phyloP scores from a whole-genome alignment of 352 stramenopile genomes.

The Phytopythium kandeliae region DNA sequence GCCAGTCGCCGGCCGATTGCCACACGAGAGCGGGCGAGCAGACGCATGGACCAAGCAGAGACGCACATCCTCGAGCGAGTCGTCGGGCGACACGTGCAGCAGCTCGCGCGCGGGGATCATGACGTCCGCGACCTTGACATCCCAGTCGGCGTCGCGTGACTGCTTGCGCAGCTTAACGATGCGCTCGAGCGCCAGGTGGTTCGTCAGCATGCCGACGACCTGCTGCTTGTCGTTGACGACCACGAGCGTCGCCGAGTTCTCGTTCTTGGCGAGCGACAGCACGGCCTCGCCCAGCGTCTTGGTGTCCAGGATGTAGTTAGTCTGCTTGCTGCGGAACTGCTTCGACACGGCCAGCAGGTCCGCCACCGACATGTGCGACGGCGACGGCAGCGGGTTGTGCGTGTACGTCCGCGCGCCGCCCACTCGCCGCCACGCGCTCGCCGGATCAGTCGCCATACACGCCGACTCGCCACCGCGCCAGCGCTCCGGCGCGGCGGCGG shows the following conservation, averaged over 20 bases:
- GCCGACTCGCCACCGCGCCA: not conserved
- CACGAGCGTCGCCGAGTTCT: slow-evolving; percentile 74
- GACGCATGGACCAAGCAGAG: not conserved
- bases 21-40: not conserved
- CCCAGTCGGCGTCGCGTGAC: slow-evolving; percentile 35
- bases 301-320: slow-evolving; percentile 61
- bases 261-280: slow-evolving; percentile 53
- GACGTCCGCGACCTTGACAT: slow-evolving; percentile 58
- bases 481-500: not conserved
- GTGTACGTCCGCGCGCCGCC: slow-evolving; percentile 7
- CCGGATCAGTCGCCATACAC: too few relatives aligned
- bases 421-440: too few relatives aligned
- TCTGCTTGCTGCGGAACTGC: slow-evolving; percentile 70
- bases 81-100: slow-evolving; percentile 66
- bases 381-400: slow-evolving; percentile 22
- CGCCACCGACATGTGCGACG: slow-evolving; percentile 48
- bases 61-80: slow-evolving; percentile 69
- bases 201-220: slow-evolving; percentile 77
- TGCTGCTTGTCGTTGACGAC: slow-evolving; percentile 62
- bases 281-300: slow-evolving; percentile 65
- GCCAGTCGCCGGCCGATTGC: too few relatives aligned
- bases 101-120: slow-evolving; percentile 66
- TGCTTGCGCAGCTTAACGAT: slow-evolving; percentile 55
- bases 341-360: slow-evolving; percentile 68
- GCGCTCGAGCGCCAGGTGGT: slow-evolving; percentile 52